Percentiles rank a stretch among this genome's conserved stretches.
phyloP scores from a whole-genome alignment of 306 rosid genomes.

The Hippophae rhamnoides region DNA sequence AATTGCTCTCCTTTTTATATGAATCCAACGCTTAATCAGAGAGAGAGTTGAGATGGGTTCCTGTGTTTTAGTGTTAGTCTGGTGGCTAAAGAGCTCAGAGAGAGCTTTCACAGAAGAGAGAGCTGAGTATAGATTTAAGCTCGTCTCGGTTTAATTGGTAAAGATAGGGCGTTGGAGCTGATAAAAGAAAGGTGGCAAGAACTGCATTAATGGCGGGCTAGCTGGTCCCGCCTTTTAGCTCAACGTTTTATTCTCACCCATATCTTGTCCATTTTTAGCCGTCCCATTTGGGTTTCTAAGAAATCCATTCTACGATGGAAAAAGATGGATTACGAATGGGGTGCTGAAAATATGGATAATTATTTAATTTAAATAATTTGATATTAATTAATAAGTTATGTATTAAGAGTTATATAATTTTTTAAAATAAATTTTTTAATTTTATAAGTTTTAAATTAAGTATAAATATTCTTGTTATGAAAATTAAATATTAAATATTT shows the following conservation, averaged over 20 bases:
- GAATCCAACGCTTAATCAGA: constrained; percentile 1
- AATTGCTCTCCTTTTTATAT: constrained; percentile 5
- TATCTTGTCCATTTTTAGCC: too few species aligned
- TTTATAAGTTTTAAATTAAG: too few species aligned
- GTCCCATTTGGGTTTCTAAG: too few species aligned
- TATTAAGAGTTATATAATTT: too few species aligned
- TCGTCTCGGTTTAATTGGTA: constrained; percentile 13
- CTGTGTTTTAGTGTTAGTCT: not conserved
- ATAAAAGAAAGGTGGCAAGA: constrained; percentile 19
- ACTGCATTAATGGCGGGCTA: constrained; percentile 23
- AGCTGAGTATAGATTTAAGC: constrained; percentile 16
- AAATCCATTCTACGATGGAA: too few species aligned
- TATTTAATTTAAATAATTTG: too few species aligned
- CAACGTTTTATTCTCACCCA: constrained; percentile 1
- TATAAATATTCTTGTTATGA: too few species aligned
- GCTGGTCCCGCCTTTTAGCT: constrained; percentile 22
- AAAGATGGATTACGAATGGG: too few species aligned
- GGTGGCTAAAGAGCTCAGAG: constrained; percentile 11
- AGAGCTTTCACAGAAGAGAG: constrained; percentile 16
- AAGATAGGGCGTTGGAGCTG: constrained; percentile 2
- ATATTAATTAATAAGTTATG: too few species aligned
- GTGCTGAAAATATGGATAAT: too few species aligned
- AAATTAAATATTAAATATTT: too few species aligned
- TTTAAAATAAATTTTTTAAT: too few species aligned
- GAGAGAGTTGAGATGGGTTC: constrained; percentile 8